phyloP scores from a whole-genome alignment of 192 early-diverging fungal species.

The Backusella mclennaniae region DNA sequence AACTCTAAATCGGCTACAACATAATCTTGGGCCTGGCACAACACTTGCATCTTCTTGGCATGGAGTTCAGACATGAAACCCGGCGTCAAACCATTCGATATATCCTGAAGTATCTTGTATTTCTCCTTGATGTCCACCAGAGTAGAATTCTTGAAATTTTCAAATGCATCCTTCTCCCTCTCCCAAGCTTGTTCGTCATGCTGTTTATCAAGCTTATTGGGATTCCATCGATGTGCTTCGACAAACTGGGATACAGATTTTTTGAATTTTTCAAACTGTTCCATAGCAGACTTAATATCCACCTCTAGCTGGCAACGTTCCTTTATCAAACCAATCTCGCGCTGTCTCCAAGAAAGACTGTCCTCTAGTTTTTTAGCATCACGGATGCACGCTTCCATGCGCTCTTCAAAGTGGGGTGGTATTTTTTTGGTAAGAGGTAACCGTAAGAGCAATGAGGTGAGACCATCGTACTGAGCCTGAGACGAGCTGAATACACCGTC shows the following conservation, averaged over 20 bases:
- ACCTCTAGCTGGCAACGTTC: not conserved
- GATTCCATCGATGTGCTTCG: constrained; percentile 17
- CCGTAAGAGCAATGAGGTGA: not conserved
- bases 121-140: not conserved
- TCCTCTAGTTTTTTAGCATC: constrained; percentile 8
- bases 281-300: not conserved
- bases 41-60: constrained; percentile 9
- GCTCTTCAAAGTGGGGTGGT: not conserved
- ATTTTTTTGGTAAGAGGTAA: constrained; percentile 3
- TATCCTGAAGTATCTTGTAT: not conserved
- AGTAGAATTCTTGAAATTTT: not conserved
- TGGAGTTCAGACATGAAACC: constrained; percentile 11
- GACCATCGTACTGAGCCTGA: not conserved
- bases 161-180: not conserved
- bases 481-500: not conserved
- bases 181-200: not conserved
- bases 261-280: not conserved
- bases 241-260: constrained; percentile 1
- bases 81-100: not conserved
- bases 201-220: not conserved
- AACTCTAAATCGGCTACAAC: not conserved
- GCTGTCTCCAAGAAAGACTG: not conserved
- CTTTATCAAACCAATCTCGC: constrained; percentile 8
- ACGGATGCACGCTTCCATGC: not conserved
- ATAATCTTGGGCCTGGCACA: not conserved